A percentile compares a stretch with the other conserved stretches of the same genome.
These are phyloP conservation scores for Fraxinus sp. DNA, from an alignment of 305 asterid species.

Conservation along the genomic window DNA sequence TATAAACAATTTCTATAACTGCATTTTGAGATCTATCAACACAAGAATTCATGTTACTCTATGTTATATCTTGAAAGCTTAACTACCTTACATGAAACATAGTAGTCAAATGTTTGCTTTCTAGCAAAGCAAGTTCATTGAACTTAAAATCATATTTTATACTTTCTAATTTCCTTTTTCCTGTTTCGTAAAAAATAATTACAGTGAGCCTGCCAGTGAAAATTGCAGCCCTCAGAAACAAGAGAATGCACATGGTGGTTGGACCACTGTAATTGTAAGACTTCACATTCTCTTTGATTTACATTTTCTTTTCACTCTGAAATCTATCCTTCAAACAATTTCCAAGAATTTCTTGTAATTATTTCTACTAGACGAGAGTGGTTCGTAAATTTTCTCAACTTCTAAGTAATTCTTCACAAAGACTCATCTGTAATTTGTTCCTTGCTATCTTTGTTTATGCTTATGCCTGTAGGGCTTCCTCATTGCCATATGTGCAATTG, in stretches of 20 bases:
- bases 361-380: not conserved
- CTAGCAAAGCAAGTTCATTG: too few species aligned
- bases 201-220: slow-evolving; percentile 78
- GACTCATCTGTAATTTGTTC: not conserved
- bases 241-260: slow-evolving; percentile 55
- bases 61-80: too few species aligned
- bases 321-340: not conserved
- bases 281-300: not conserved
- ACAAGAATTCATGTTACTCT: too few species aligned
- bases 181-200: slow-evolving; percentile 10
- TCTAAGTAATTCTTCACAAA: too few species aligned
- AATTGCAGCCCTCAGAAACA: slow-evolving; percentile 71
- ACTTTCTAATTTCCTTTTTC: not conserved
- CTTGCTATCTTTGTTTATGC: not conserved
- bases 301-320: not conserved
- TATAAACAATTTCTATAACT: too few species aligned
- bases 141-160: too few species aligned
- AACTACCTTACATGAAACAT: too few species aligned
- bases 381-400: too few species aligned
- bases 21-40: too few species aligned
- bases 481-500: slow-evolving; percentile 77
- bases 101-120: too few species aligned
- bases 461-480: slow-evolving; percentile 56
- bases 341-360: not conserved
- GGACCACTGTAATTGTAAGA: slow-evolving; percentile 78